Base-by-base conservation (phyloP, 495 filamentous ascomycete species). In the Podospora fimiseda region DNA sequence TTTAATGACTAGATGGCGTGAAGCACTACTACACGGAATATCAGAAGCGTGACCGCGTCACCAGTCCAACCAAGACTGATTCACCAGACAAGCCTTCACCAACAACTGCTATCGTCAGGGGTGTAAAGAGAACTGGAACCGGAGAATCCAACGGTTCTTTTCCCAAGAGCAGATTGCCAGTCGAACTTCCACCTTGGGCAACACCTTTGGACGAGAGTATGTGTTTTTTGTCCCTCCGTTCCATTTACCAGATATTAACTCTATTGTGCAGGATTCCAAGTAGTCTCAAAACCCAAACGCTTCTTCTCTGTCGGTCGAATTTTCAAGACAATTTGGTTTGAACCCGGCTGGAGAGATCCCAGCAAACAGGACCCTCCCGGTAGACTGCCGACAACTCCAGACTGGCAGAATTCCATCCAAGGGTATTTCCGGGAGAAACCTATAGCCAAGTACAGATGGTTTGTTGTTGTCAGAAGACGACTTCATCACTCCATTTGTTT, bases 301-400 rank as follows among this genome's bases (percentile, higher is more conserved):
- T 76, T 76, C 69, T 66, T 71, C 52, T 59, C 59, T 44, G 40
- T 61, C 2, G 67, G 67, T 1, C 65, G 67, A 43, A 65, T 70
- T 52, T 70, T 68, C 58, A 64, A 64, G 15, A 53, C 57, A 2
- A 52, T 58, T 9, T 70, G 67, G 67, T 70, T 64, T 55, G 67
- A 70, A 38, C 60, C 65, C 9, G 48, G 36, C 14, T 48, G 50
- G 9, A 39, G 30, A 0, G 51, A 45, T 16, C 23, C 13, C 37
- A 27, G 16, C 58, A 49, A n/a, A n/a, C 44, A 48, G 6, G 18
- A 30, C 3, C 20, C 20, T 5, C 2, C 27, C 23, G 27, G 27
- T 13, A 13, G n/a, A 23, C 52, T 27, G 42, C 18, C 48, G 3
- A 22, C 2, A 33, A 18, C 1, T n/a, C 49, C 42, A 8, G 59